These are phyloP conservation scores for Nicotiana undulata DNA, from an alignment of 257 asterid genomes.

Conservation along the genomic window DNA sequence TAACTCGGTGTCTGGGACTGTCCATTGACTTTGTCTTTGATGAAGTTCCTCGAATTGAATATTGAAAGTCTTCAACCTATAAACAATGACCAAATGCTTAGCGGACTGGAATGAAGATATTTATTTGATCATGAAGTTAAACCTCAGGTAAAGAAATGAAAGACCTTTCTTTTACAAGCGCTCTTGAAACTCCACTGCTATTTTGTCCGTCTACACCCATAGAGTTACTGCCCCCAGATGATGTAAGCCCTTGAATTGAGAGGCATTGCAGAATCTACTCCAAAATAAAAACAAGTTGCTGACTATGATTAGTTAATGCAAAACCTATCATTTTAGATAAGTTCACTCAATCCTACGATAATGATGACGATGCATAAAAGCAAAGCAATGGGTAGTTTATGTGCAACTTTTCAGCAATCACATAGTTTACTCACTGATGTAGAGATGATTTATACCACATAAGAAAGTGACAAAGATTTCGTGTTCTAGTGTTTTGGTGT, in stretches of 20 bases:
- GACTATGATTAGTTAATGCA: not conserved
- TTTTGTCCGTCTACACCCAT: constrained; percentile 76
- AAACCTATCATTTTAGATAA: not conserved
- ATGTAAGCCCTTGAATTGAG: constrained; percentile 74
- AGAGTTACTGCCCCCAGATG: constrained; percentile 85
- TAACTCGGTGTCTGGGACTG: constrained; percentile 94
- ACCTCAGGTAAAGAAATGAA: not conserved
- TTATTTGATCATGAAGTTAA: not conserved
- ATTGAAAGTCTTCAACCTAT: constrained; percentile 84
- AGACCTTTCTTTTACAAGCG: constrained; percentile 81
- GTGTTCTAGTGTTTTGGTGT: not conserved
- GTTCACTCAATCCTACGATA: not conserved
- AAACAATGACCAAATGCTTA: constrained; percentile 8
- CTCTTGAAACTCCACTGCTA: constrained; percentile 93
- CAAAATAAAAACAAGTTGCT: not conserved
- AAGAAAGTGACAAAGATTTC: not conserved
- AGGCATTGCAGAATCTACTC: constrained; percentile 71
- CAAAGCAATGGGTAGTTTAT: not conserved
- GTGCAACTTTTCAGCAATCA: not conserved
- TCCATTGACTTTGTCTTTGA: constrained; percentile 98
- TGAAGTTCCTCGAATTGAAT: constrained; percentile 95
- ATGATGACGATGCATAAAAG: not conserved
- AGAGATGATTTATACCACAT: not conserved
- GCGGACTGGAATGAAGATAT: not conserved
- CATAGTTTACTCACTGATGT: not conserved